A percentile compares a stretch with the other conserved stretches of the same genome.
These are phyloP conservation scores for Diplodia sapinea DNA, from an alignment of 2,329 filamentous ascomycete genomes.

Conservation along the genomic window DNA sequence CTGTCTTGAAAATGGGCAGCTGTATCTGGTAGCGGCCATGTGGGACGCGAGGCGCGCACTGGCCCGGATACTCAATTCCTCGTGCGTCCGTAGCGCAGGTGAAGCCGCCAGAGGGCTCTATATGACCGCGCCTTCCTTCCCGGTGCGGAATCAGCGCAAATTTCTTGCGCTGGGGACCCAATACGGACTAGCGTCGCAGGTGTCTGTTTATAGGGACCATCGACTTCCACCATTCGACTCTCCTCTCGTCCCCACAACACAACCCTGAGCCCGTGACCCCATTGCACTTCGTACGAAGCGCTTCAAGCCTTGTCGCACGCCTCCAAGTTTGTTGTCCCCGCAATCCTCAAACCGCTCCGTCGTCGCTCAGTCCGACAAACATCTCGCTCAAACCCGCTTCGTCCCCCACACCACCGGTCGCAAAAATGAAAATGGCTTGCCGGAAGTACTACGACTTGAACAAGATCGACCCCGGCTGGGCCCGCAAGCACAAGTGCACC, in stretches of 20 bases:
- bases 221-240: background rate
- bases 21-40: background rate
- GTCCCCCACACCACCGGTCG: background rate
- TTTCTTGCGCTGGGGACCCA: background rate
- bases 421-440: background rate
- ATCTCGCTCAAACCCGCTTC: background rate
- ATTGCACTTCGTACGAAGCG: conserved; percentile 15
- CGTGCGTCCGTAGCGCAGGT: background rate
- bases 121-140: background rate
- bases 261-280: conserved; percentile 14
- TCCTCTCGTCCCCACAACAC: conserved; percentile 6
- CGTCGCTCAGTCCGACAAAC: background rate
- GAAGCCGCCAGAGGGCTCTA: background rate
- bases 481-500: background rate
- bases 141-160: too few relatives aligned
- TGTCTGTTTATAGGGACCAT: background rate
- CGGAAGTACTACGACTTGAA: background rate
- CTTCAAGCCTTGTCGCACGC: conserved; percentile 4
- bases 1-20: background rate
- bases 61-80: background rate
- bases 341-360: background rate
- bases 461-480: conserved; percentile 10
- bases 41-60: background rate
- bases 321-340: conserved; percentile 9
- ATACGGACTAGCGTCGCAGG: conserved; percentile 5